These are phyloP conservation scores for Aspergillus luchuensis DNA, from an alignment of 2,329 filamentous ascomycete genomes.

Conservation along the genomic window DNA sequence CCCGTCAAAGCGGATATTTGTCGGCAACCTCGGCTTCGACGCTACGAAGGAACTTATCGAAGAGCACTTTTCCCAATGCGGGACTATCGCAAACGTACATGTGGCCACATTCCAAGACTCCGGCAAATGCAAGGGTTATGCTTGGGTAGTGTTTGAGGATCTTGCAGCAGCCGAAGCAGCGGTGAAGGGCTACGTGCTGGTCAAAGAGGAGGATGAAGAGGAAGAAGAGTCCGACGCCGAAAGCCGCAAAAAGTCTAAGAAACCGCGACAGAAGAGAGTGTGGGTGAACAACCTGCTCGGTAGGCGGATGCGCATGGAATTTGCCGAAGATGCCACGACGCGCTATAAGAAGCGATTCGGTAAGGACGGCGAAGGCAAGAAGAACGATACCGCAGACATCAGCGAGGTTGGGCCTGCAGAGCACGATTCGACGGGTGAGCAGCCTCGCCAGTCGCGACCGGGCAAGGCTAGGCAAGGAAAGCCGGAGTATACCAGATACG, in stretches of 20 bases:
- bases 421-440: conserved; percentile 27
- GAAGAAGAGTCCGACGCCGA: conserved; percentile 49
- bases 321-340: conserved; percentile 85
- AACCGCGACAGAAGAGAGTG: conserved; percentile 59
- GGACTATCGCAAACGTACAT: conserved; percentile 78
- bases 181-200: conserved; percentile 77
- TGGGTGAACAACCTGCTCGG: conserved; percentile 85
- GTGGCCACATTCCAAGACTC: conserved; percentile 94
- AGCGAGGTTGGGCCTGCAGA: conserved; percentile 14
- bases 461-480: conserved; percentile 29
- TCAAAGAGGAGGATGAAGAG: conserved; percentile 54
- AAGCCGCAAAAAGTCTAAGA: conserved; percentile 37
- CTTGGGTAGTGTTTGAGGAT: conserved; percentile 89
- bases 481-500: conserved; percentile 49
- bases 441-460: conserved; percentile 20
- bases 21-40: conserved; percentile 85
- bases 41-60: conserved; percentile 77
- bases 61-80: conserved; percentile 82
- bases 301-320: conserved; percentile 81
- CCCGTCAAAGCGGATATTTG: conserved; percentile 79
- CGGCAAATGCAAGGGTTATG: conserved; percentile 97
- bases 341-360: conserved; percentile 94
- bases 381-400: conserved; percentile 20
- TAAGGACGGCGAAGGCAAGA: conserved; percentile 61
- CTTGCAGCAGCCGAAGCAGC: conserved; percentile 72